These are phyloP conservation scores for Trichothecium sympodiale DNA, from an alignment of 2,329 filamentous ascomycete genomes.

Conservation along the genomic window DNA sequence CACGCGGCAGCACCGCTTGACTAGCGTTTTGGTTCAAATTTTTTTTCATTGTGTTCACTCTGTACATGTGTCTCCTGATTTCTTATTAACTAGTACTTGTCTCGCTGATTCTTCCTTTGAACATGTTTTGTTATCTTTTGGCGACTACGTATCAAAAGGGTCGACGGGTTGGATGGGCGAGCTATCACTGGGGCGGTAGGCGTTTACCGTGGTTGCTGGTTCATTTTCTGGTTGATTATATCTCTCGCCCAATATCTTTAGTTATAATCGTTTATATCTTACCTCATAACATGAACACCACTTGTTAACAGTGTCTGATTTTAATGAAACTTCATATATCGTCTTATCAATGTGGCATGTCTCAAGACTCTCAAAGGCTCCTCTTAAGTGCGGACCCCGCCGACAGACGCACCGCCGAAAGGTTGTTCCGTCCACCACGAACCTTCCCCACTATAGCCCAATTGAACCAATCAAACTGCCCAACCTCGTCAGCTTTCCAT, in stretches of 20 bases:
- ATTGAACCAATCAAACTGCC: no score
- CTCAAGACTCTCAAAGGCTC: no score
- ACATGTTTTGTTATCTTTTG: no score
- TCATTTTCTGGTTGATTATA: neutral
- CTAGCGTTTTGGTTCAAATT: conserved; percentile 5
- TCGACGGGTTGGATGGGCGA: neutral
- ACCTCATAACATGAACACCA: no score
- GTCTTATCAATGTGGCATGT: no score
- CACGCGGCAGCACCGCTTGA: conserved; percentile 35
- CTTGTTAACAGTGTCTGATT: no score
- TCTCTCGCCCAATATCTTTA: neutral
- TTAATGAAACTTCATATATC: no score
- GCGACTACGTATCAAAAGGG: neutral
- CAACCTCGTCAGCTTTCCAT: no score
- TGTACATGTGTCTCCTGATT: conserved; percentile 4
- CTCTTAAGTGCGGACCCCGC: no score
- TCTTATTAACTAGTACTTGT: neutral
- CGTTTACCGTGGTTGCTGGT: neutral
- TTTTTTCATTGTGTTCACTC: conserved; percentile 6
- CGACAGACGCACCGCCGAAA: no score
- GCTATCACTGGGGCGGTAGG: neutral
- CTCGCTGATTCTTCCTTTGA: conserved; percentile 1
- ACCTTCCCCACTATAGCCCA: no score
- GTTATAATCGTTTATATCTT: neutral
- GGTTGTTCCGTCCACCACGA: no score